A percentile compares a stretch with the other conserved stretches of the same genome.
Evolutionary conservation across 176 grass and related monocot species (phyloP).

Genomic region (Aegilops tauschii): DNA sequence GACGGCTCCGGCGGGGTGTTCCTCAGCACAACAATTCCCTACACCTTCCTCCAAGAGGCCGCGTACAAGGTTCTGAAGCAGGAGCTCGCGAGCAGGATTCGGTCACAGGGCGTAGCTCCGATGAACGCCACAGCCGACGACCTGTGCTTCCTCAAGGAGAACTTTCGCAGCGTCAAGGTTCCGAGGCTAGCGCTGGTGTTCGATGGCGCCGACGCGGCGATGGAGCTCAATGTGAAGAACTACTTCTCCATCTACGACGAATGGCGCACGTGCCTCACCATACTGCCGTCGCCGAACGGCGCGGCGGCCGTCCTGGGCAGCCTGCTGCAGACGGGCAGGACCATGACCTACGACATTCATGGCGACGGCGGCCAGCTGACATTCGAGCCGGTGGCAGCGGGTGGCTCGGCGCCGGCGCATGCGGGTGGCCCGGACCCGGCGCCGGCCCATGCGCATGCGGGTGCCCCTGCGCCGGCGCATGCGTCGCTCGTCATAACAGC

Average conservation of each 20-base stretch:
- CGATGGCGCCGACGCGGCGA: background rate
- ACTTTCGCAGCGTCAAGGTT: background rate
- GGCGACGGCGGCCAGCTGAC: no score
- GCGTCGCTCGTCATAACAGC: no score
- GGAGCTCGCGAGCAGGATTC: background rate
- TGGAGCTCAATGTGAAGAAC: background rate
- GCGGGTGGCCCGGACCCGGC: no score
- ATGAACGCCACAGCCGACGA: background rate
- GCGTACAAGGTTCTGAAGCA: background rate
- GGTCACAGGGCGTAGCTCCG: background rate
- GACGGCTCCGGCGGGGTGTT: conserved; percentile 26
- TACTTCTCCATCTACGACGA: background rate
- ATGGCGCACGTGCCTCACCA: conserved; percentile 9
- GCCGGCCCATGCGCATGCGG: no score
- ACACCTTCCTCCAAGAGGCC: conserved; percentile 8
- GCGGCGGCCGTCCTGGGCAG: conserved; percentile 7
- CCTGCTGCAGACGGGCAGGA: conserved; percentile 29
- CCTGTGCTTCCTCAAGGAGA: background rate
- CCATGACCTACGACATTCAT: conserved; percentile 6
- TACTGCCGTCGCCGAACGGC: background rate
- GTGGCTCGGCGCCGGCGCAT: no score
- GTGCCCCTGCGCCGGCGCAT: no score
- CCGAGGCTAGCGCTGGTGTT: no score
- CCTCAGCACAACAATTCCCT: conserved; percentile 5
- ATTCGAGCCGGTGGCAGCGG: no score